Percentiles rank a stretch among this genome's conserved stretches.
phyloP scores from a whole-genome alignment of 306 rosid genomes.

The Dalbergia oliveri region DNA sequence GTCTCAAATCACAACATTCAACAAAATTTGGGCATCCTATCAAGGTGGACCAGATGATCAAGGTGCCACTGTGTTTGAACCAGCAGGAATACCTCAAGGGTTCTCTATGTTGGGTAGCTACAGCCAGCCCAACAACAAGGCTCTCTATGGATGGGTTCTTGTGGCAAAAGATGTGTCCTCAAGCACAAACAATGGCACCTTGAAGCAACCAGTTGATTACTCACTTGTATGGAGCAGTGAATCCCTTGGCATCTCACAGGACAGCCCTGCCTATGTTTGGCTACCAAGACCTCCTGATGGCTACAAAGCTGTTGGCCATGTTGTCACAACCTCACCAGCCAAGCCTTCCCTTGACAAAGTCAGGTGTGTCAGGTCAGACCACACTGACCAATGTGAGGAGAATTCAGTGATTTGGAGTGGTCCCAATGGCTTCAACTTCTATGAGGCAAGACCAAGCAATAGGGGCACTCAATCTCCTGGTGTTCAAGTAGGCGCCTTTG shows the following conservation, averaged over 20 bases:
- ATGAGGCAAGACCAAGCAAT: conserved; percentile 59
- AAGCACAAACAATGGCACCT: conserved; percentile 25
- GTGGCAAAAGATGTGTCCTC: conserved; percentile 59
- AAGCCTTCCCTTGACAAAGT: conserved; percentile 71
- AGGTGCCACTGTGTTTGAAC: conserved; percentile 77
- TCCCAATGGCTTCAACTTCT: conserved; percentile 56
- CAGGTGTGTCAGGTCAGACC: conserved; percentile 66
- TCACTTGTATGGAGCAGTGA: conserved; percentile 69
- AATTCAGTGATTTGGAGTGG: conserved; percentile 66
- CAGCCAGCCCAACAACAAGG: conserved; percentile 73
- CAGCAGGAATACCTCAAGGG: conserved; percentile 70
- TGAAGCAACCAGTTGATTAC: conserved; percentile 68
- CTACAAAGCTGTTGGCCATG: conserved; percentile 71
- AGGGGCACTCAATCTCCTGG: conserved; percentile 62
- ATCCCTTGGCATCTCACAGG: conserved; percentile 51
- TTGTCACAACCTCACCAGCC: conserved; percentile 60
- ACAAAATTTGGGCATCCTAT: conserved; percentile 62
- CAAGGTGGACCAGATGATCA: conserved; percentile 69
- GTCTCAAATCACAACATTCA: conserved; percentile 62
- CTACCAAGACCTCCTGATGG: conserved; percentile 72
- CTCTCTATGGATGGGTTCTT: conserved; percentile 73
- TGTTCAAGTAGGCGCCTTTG: conserved; percentile 68
- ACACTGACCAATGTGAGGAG: conserved; percentile 67
- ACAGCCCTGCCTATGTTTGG: conserved; percentile 70
- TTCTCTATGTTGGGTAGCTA: conserved; percentile 71